Base-by-base conservation (phyloP, 1,284 basidiomycete species). In the Sanghuangporus weigelae region DNA sequence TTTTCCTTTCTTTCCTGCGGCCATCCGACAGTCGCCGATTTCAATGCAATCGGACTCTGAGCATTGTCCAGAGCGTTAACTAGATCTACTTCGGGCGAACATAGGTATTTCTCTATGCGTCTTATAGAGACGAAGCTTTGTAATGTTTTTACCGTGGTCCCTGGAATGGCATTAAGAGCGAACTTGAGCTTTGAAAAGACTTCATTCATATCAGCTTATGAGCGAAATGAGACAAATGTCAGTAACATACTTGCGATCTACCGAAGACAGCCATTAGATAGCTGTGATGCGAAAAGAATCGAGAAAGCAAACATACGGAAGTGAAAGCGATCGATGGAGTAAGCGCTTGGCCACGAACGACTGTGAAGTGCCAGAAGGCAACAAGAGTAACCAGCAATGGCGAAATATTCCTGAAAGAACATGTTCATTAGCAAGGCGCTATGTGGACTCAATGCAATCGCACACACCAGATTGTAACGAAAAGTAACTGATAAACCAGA, bases 241-340 rank as follows among this genome's bases (percentile, higher is more conserved):
- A 51, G 53, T 19, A 54, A 40, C 54, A 59, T 21, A 57, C 26
- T 59, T 19, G 36, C 62, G n/a, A 63, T 63, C 62, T 63, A 36
- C 16, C 3, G 16, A 36, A 51, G 35, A 63, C 5, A 16, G 7
- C n/a, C 7, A 21, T 11, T 46, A 46, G 44, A n/a, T n/a, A 44
- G 14, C 12, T 58, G n/a, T 31, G 8, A 14, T 11, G 10, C 40
- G 46, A 40, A 14, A 26, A 35, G 40, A 40, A 16, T 16, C 26
- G 26, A 36, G 50, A 26, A 8, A 50, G 10, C 57, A 23, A 35
- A 76, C 83, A 68, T 67, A 90, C 88, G 23, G 89, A 86, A 23
- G 95, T 93, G 75, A 95, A 96, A 0, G 95, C 95, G 65, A 87
- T 84, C 0, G 92, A 90, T 1, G 95, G 94, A 0, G 92, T 93